Conservation (phyloP, 2,329 filamentous ascomycete species). For the Clonostachys rosea region DNA sequence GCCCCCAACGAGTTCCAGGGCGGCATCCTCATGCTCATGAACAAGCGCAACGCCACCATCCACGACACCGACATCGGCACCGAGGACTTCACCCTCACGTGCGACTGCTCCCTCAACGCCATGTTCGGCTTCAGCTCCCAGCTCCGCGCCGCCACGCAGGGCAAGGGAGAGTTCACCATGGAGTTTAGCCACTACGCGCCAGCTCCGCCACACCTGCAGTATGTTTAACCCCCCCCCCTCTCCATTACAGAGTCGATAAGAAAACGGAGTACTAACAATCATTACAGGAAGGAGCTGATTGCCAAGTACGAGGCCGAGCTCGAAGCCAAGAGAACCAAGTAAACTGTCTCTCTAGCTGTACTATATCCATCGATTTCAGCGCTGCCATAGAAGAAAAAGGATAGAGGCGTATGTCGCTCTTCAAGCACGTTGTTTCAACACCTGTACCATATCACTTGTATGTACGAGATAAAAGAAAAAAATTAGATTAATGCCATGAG, state of each 20-base stretch:
- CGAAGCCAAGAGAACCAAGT: conserved; percentile 51
- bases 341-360: conserved; percentile 10
- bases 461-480: too few species aligned
- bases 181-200: conserved; percentile 96
- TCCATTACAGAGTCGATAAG: too few species aligned
- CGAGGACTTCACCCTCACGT: conserved; percentile 89
- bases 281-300: conserved; percentile 49
- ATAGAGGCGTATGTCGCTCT: neutral
- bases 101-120: conserved; percentile 88
- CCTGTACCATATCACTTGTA: too few species aligned
- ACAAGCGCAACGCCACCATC: conserved; percentile 94
- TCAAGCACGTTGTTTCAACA: too few species aligned
- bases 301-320: conserved; percentile 56
- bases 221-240: conserved; percentile 30
- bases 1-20: conserved; percentile 97
- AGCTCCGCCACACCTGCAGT: conserved; percentile 85
- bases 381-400: neutral
- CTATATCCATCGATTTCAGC: neutral
- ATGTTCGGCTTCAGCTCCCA: conserved; percentile 98
- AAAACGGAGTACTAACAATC: conserved; percentile 2
- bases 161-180: conserved; percentile 98
- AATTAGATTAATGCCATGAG: too few species aligned
- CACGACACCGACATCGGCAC: conserved; percentile 90
- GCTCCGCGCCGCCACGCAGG: conserved; percentile 88
- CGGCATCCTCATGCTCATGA: conserved; percentile 88